These are phyloP conservation scores for Crithidia fasciculata DNA, from an alignment of 208 protist genomes.

Conservation along the genomic window DNA sequence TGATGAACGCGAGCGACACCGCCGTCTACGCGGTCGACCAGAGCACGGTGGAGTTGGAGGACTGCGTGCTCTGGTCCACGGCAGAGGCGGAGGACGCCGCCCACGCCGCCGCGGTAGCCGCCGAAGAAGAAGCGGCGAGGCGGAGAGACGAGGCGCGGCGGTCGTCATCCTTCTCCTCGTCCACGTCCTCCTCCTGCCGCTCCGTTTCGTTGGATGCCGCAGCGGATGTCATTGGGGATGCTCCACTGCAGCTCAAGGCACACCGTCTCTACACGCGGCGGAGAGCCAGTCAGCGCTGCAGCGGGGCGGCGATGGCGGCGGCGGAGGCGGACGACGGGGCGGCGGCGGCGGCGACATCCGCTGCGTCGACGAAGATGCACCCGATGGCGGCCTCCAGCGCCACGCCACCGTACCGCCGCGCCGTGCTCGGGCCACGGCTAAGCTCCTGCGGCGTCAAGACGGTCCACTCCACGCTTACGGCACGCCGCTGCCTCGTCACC, in stretches of 20 bases:
- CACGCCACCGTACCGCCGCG: neutral
- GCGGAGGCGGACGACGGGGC: too few species aligned
- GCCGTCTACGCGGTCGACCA: constrained; percentile 71
- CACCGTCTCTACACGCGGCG: too few species aligned
- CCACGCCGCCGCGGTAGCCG: neutral
- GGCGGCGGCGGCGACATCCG: too few species aligned
- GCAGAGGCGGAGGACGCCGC: constrained; percentile 28
- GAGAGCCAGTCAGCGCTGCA: too few species aligned
- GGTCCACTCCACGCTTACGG: constrained; percentile 39
- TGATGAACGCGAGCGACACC: constrained; percentile 55
- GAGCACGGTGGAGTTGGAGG: constrained; percentile 46
- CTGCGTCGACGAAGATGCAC: neutral
- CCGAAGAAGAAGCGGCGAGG: neutral
- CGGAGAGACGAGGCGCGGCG: too few species aligned
- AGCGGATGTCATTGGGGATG: too few species aligned
- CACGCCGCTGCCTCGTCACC: constrained; percentile 46
- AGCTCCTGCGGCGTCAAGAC: constrained; percentile 64
- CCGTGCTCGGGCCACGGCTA: constrained; percentile 2
- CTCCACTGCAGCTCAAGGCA: too few species aligned
- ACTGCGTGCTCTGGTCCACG: constrained; percentile 59
- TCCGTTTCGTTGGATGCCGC: too few species aligned
- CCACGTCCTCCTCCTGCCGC: too few species aligned
- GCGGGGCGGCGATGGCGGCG: too few species aligned
- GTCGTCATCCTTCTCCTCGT: too few species aligned
- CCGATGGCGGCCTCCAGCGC: neutral